Percentiles rank a stretch among this genome's conserved stretches.
phyloP scores from a whole-genome alignment of 2,329 filamentous ascomycete genomes.

The Aspergillus tanneri region DNA sequence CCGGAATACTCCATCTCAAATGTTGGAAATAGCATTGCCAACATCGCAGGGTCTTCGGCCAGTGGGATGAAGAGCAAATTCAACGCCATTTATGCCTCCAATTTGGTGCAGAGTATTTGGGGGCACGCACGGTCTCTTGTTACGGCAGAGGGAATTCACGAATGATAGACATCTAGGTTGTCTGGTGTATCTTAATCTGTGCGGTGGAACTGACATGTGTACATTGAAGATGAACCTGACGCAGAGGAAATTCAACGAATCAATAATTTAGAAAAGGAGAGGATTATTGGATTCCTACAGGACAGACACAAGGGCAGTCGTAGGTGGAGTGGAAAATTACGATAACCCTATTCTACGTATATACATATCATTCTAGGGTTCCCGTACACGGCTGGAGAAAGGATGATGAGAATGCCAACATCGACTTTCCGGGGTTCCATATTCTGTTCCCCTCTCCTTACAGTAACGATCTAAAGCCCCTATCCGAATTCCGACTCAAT shows the following conservation, averaged over 20 bases:
- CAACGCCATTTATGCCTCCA: conserved; percentile 4
- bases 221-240: conserved; percentile 3
- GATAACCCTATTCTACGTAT: neutral
- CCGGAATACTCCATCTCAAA: conserved; percentile 1
- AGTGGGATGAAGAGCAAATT: conserved; percentile 14
- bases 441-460: conserved; percentile 13
- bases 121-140: conserved; percentile 13
- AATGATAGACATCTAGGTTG: conserved; percentile 3
- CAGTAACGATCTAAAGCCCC: conserved; percentile 31
- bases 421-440: neutral
- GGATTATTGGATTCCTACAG: conserved; percentile 33
- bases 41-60: conserved; percentile 14
- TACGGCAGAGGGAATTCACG: conserved; percentile 2
- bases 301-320: conserved; percentile 29
- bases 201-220: neutral
- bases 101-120: conserved; percentile 14
- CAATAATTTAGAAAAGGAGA: conserved; percentile 31
- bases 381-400: no score
- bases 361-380: neutral
- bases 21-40: conserved; percentile 5
- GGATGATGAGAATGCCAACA: no score
- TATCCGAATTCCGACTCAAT: conserved; percentile 42
- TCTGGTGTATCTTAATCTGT: neutral
- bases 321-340: conserved; percentile 1
- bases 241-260: conserved; percentile 25